A percentile compares a stretch with the other conserved stretches of the same genome.
Evolutionary conservation across 2,329 filamentous ascomycete genomes (phyloP).

Genomic region (Metarhizium guizhouense): DNA sequence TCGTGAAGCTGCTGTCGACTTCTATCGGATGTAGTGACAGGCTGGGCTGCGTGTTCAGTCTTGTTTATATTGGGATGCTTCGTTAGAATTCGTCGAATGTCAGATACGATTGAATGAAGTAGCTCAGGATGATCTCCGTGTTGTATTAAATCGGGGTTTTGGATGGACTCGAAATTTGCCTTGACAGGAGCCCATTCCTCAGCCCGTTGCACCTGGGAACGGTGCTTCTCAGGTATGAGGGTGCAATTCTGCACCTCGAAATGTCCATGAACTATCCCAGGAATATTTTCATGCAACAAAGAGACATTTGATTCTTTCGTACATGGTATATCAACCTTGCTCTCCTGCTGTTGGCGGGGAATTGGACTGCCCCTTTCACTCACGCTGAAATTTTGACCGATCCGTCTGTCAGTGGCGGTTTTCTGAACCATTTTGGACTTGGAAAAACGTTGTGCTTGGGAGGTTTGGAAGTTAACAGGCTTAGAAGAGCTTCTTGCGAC

Average conservation of each 20-base stretch:
- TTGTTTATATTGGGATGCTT: neutral
- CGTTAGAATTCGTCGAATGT: neutral
- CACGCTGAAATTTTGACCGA: constrained; percentile 1
- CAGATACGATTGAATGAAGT: neutral
- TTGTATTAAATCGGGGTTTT: neutral
- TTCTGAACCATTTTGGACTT: neutral
- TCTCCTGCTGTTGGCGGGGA: neutral
- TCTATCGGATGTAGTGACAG: neutral
- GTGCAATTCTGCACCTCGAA: neutral
- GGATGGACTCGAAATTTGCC: neutral
- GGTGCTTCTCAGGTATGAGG: neutral
- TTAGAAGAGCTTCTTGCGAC: neutral
- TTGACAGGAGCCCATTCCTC: neutral
- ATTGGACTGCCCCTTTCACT: constrained; percentile 5
- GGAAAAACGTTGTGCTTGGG: neutral
- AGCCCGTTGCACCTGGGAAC: neutral
- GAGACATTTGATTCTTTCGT: neutral
- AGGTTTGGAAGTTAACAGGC: neutral
- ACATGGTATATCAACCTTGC: neutral
- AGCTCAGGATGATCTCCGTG: neutral
- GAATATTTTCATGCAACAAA: neutral
- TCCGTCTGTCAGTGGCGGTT: neutral
- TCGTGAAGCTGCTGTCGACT: constrained; percentile 4
- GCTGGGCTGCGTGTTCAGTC: neutral
- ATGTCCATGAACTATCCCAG: neutral